Base-by-base conservation (phyloP, 306 rosid genomes). In the Carpinus fangiana region DNA sequence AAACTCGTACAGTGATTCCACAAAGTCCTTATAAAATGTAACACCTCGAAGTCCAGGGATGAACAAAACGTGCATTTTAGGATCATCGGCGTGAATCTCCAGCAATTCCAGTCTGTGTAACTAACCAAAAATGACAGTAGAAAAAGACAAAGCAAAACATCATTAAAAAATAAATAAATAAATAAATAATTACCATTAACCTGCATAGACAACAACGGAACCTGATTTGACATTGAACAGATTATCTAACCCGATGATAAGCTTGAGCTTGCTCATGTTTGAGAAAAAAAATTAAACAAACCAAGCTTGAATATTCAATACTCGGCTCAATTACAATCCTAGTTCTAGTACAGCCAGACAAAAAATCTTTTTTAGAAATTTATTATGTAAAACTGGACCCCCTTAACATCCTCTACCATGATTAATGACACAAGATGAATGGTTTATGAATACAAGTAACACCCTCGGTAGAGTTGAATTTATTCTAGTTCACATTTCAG, bases 1-100 rank as follows among this genome's bases (percentile, higher is more conserved):
- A 67, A 84, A 72, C 83, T 87, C 97, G 82, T 84, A 90, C 10
- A 95, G 88, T 66, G 87, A 90, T 81, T 93, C 96, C 79, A 95
- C 77, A 55, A 95, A 93, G 53, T 93, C 93, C 81, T 84, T 84
- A 82, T 93, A 93, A 82, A 93, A 90, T 77, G 89, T 31, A 75
- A 85, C 76, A 84, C 99, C 99, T 84, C 97, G 98, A 80, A 93
- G 91, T 82, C 99, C 98, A 75, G 97, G 96, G 78, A 95, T 77
- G 72, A 95, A 57, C 64, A 92, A 75, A 73, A 91, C 92, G 65
- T 95, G 99, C 81, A 91, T 51, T 55, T 56, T 79, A 73, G 99
- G 97, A 86, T 87, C 81, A 34, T 90, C 92, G 51, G 99, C 86
- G 2, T 53, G 86, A 77, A 95, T 91, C 93, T 93, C 97, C 87